Conservation (phyloP, 805 yeast genomes). For the Lachancea lanzarotensis region DNA sequence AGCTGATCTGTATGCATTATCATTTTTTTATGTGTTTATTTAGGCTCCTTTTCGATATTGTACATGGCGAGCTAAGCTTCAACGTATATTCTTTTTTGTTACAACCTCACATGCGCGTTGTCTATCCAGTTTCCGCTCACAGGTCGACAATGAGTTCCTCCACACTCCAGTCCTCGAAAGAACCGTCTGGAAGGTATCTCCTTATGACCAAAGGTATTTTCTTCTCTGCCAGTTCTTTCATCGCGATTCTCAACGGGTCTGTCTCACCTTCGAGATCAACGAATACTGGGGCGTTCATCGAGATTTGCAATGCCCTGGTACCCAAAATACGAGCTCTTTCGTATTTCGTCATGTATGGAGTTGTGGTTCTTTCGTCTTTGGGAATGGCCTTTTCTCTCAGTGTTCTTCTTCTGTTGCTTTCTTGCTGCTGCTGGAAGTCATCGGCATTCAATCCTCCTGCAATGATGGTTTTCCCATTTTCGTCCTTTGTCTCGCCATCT, state of each 20-base stretch:
- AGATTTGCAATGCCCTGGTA: conserved; percentile 93
- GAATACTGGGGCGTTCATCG: conserved; percentile 96
- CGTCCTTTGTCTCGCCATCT: conserved; percentile 35
- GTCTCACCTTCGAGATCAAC: conserved; percentile 99
- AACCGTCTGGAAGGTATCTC: conserved; percentile 94
- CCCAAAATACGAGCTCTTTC: conserved; percentile 98
- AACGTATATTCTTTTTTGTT: no score
- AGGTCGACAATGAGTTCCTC: conserved; percentile 92
- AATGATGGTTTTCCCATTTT: conserved; percentile 66
- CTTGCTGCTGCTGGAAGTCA: conserved; percentile 30
- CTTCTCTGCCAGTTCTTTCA: conserved; percentile 91
- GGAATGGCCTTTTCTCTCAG: conserved; percentile 81
- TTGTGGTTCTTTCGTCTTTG: conserved; percentile 81
- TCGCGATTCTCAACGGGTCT: conserved; percentile 95
- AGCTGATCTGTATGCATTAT: conserved; percentile 1
- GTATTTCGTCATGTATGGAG: conserved; percentile 98
- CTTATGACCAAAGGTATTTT: conserved; percentile 93
- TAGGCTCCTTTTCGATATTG: background rate
- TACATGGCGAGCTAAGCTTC: conserved; percentile 5
- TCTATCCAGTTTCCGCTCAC: conserved; percentile 22
- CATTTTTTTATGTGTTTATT: background rate
- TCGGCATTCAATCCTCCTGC: conserved; percentile 63
- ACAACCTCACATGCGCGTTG: background rate
- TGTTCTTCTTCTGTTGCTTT: conserved; percentile 48
- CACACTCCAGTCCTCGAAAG: conserved; percentile 98